Conservation (phyloP, 768 basidiomycete species). For the Rhodotorula toruloides region DNA sequence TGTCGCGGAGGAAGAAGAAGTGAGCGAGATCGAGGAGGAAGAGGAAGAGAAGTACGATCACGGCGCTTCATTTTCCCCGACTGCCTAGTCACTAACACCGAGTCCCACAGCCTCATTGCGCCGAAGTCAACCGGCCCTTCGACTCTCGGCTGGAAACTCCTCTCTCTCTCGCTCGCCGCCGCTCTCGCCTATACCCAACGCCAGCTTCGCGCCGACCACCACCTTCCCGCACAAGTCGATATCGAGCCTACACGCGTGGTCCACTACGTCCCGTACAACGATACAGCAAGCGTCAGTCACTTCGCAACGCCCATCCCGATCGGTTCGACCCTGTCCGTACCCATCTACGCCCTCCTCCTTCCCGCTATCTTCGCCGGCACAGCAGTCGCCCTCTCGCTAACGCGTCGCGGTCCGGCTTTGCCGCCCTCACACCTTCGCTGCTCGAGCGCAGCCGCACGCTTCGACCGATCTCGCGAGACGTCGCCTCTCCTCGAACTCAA, state of each 20-base stretch:
- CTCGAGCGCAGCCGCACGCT: too few species aligned
- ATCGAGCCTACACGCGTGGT: conserved; percentile 5
- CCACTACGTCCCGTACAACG: conserved; percentile 5
- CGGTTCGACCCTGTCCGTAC: not conserved
- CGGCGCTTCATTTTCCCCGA: not conserved
- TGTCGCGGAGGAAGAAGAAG: not conserved
- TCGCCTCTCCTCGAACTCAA: conserved; percentile 26
- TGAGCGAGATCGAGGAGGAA: not conserved
- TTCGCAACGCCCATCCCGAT: conserved; percentile 23
- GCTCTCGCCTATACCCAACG: conserved; percentile 10
- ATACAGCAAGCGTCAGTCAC: conserved; percentile 1
- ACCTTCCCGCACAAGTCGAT: not conserved
- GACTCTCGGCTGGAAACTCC: conserved; percentile 17
- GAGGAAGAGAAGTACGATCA: not conserved
- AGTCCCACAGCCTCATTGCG: not conserved
- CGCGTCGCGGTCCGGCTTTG: not conserved
- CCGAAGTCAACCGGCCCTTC: not conserved
- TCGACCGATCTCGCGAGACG: not conserved
- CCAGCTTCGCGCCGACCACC: not conserved
- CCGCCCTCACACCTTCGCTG: not conserved
- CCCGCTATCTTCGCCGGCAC: not conserved
- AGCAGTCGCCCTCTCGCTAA: not conserved
- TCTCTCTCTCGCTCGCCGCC: conserved; percentile 13
- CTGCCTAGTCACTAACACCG: not conserved
- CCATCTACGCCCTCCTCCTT: not conserved